Conservation (phyloP, 1,284 basidiomycete genomes). For the Ganoderma multipileum region DNA sequence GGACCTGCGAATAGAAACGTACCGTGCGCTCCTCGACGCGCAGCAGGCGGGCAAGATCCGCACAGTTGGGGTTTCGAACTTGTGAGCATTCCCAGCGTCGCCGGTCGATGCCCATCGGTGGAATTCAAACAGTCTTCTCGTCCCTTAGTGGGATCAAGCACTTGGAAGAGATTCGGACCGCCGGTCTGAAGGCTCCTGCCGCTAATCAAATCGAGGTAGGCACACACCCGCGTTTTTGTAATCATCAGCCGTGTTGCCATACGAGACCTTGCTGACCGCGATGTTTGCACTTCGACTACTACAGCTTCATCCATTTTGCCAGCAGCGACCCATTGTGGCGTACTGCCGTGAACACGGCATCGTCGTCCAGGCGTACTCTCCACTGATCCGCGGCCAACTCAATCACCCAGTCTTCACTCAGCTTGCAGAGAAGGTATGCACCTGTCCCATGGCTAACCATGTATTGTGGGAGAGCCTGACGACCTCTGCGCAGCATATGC, state of each 20-base stretch:
- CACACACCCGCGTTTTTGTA: neutral
- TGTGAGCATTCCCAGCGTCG: constrained; percentile 43
- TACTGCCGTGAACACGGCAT: constrained; percentile 78
- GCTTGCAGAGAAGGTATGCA: constrained; percentile 50
- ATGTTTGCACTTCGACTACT: neutral
- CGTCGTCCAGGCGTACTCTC: constrained; percentile 72
- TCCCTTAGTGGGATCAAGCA: constrained; percentile 71
- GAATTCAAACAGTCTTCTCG: neutral
- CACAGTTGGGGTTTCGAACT: constrained; percentile 72
- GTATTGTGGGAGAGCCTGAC: neutral
- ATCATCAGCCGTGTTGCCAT: neutral
- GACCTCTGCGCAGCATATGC: constrained; percentile 46
- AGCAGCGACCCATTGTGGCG: constrained; percentile 79
- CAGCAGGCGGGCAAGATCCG: constrained; percentile 59
- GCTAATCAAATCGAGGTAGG: constrained; percentile 87
- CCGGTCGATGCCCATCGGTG: neutral
- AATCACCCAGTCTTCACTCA: constrained; percentile 48
- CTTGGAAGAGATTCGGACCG: constrained; percentile 74
- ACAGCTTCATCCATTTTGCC: constrained; percentile 85
- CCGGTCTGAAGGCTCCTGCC: constrained; percentile 67
- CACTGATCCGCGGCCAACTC: constrained; percentile 54
- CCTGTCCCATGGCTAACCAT: neutral
- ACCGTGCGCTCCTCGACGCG: constrained; percentile 51
- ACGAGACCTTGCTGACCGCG: neutral
- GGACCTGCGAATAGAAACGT: constrained; percentile 52